These are phyloP conservation scores for Saccharum spontaneum DNA, from an alignment of 176 grass and related monocot species.

Conservation along the genomic window DNA sequence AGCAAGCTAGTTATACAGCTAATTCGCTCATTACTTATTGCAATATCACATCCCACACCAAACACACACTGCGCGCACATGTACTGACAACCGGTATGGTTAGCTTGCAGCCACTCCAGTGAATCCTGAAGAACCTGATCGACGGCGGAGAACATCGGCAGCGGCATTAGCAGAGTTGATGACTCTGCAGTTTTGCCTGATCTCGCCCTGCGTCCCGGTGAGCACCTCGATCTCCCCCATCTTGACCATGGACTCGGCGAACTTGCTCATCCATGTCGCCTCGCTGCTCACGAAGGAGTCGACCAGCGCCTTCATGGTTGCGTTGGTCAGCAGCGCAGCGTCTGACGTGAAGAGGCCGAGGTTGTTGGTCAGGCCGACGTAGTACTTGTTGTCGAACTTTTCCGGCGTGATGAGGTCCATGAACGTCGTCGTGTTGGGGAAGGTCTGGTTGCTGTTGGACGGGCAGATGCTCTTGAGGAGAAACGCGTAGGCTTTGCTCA, in stretches of 20 bases:
- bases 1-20: background rate
- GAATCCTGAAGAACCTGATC: background rate
- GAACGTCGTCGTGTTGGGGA: slow-evolving; percentile 32
- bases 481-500: slow-evolving; percentile 61
- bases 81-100: background rate
- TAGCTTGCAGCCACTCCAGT: slow-evolving; percentile 17
- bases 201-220: slow-evolving; percentile 56
- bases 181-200: slow-evolving; percentile 52
- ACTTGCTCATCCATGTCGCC: slow-evolving; percentile 32
- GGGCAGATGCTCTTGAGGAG: slow-evolving; percentile 61
- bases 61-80: background rate
- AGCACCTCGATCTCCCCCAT: slow-evolving; percentile 66
- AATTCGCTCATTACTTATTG: slow-evolving; percentile 16
- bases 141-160: no score
- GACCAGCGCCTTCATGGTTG: slow-evolving; percentile 45
- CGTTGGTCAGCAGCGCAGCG: slow-evolving; percentile 39
- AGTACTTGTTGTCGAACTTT: slow-evolving; percentile 68
- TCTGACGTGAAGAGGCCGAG: slow-evolving; percentile 56
- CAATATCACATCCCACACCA: background rate
- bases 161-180: slow-evolving; percentile 16
- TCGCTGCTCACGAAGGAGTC: slow-evolving; percentile 40
- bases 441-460: slow-evolving; percentile 16
- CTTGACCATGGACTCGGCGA: slow-evolving; percentile 60
- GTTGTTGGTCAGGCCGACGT: slow-evolving; percentile 43
- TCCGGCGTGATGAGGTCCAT: slow-evolving; percentile 56